Evolutionary conservation across 352 stramenopile species (phyloP), one percentile per base, ranked within the genome.

Genomic region (Pythium rishiriense): DNA sequence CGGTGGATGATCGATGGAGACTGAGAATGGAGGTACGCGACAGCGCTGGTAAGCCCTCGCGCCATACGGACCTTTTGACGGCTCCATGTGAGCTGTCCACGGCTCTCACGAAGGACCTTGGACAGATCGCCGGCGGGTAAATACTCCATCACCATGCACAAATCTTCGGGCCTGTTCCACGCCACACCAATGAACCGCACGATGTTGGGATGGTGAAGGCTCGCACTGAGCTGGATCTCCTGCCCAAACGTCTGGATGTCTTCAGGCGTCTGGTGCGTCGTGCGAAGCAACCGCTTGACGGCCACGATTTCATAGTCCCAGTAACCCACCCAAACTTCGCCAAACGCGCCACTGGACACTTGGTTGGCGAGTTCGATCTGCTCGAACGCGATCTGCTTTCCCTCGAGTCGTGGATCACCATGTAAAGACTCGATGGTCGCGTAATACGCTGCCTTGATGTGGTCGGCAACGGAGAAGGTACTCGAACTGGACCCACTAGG

Each of bases 191-290:
- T 42, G 35, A 71, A 62, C 5, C 49, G 37, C 2, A 70, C 56
- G 41, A 70, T 58, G 51, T 71, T 71, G 0, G 58, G 31, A 35
- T 71, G 64, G 4, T 61, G 25, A 2, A 70, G 56, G 12, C 55
- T 53, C 33, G 70, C 47, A 45, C 58, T 68, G 14, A 72, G 41
- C 46, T 62, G 46, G 64, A 71, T 71, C 47, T 71, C 64, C 24
- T 43, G 42, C n/a, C 51, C 35, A 17, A 71, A 71, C n/a, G 35
- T 24, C 26, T 67, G 43, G 26, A 67, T 24, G 12, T 60, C 56
- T n/a, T 60, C 35, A 26, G 57, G 24, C 9, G 42, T 41, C 28
- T 60, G 33, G 5, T 35, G 35, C 39, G 52, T 58, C 26, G 29
- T 43, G 3, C 29, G 54, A 1, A 67, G 51, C 22, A 72, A 39